phyloP scores from a whole-genome alignment of 495 filamentous ascomycete species.

The Lindgomyces ingoldianus region DNA sequence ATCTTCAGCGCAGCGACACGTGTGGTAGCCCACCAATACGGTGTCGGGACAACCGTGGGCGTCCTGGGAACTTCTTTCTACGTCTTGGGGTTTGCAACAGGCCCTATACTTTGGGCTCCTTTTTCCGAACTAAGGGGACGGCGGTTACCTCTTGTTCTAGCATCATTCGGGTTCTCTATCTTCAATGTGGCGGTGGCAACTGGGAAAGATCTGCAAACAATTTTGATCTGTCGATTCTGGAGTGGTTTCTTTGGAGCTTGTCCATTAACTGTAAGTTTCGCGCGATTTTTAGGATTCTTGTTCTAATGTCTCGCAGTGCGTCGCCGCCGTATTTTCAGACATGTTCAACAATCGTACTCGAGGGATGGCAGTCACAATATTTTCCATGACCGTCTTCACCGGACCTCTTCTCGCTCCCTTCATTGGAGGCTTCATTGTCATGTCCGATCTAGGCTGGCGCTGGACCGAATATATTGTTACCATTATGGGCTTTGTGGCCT shows the following conservation, averaged over 20 bases:
- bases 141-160: constrained; percentile 66
- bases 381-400: constrained; percentile 80
- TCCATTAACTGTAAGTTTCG: constrained; percentile 64
- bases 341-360: constrained; percentile 79
- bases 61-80: constrained; percentile 68
- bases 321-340: constrained; percentile 85
- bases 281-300: not conserved
- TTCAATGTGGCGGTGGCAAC: constrained; percentile 72
- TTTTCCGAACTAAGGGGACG: constrained; percentile 78
- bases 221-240: constrained; percentile 83
- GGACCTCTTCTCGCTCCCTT: constrained; percentile 82
- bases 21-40: constrained; percentile 54
- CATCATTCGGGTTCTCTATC: constrained; percentile 77
- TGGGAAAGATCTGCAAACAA: constrained; percentile 78
- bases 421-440: constrained; percentile 79
- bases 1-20: constrained; percentile 68
- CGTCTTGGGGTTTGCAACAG: constrained; percentile 70
- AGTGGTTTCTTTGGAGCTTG: constrained; percentile 72
- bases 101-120: constrained; percentile 63
- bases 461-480: constrained; percentile 77
- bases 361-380: constrained; percentile 79
- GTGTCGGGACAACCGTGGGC: constrained; percentile 60
- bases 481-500: constrained; percentile 76
- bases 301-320: constrained; percentile 40
- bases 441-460: constrained; percentile 71